These are phyloP conservation scores for Torulaspora indica DNA, from an alignment of 805 yeast species.

Conservation along the genomic window DNA sequence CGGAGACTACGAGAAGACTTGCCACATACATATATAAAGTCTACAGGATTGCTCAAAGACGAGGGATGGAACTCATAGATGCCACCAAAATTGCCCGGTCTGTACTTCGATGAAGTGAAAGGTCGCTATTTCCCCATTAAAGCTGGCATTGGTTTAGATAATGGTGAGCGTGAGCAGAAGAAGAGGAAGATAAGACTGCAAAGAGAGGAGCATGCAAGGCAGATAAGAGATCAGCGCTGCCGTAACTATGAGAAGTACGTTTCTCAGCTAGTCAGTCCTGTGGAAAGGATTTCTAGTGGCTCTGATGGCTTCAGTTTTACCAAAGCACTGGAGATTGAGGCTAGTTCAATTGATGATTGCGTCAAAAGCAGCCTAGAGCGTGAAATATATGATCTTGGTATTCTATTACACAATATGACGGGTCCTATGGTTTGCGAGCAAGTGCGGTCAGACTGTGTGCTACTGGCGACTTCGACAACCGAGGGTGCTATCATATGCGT, in stretches of 20 bases:
- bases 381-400: not conserved
- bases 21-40: no score
- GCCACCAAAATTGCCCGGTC: constrained; percentile 29
- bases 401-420: not conserved
- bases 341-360: not conserved
- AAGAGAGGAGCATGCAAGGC: constrained; percentile 1
- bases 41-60: no score
- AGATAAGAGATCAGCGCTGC: constrained; percentile 1
- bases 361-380: not conserved
- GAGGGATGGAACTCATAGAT: not conserved
- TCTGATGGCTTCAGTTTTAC: not conserved
- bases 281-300: constrained; percentile 7
- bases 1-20: no score
- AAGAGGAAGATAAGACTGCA: constrained; percentile 7
- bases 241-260: constrained; percentile 2
- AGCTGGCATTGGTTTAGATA: constrained; percentile 1
- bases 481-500: not conserved
- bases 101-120: constrained; percentile 26
- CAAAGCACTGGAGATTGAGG: constrained; percentile 9
- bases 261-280: constrained; percentile 8
- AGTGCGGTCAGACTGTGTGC: not conserved
- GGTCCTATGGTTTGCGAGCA: not conserved
- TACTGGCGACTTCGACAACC: not conserved
- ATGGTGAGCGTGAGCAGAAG: constrained; percentile 13
- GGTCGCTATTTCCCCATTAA: constrained; percentile 25